Evolutionary conservation across 78 protist species (phyloP).

Genomic region (Cyanophora paradoxa): DNA sequence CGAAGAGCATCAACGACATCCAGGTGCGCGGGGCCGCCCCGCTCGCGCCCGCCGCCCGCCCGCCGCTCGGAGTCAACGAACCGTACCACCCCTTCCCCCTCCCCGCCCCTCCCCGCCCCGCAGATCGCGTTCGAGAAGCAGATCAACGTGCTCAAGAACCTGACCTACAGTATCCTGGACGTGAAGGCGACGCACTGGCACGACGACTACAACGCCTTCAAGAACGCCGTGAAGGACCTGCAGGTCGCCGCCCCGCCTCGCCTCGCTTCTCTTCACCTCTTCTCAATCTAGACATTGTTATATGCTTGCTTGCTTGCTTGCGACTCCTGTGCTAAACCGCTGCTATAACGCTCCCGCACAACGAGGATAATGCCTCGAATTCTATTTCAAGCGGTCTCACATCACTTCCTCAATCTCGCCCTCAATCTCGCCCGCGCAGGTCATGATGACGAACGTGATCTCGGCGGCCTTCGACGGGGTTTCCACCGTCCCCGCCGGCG

Average conservation of each 20-base stretch:
- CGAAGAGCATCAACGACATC: constrained; percentile 33
- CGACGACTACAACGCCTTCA: constrained; percentile 70
- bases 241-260: constrained; percentile 27
- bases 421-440: not conserved
- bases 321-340: not conserved
- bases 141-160: constrained; percentile 19
- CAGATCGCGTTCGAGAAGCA: constrained; percentile 29
- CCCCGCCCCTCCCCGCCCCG: no score
- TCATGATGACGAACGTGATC: constrained; percentile 47
- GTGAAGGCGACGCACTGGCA: constrained; percentile 71
- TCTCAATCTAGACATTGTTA: not conserved
- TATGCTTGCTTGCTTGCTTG: not conserved
- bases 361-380: no score
- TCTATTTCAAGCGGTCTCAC: no score
- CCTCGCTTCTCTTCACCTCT: not conserved
- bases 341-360: no score
- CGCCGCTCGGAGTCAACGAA: no score
- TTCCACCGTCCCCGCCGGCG: constrained; percentile 27
- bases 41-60: no score
- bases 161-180: constrained; percentile 53
- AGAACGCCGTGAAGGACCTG: constrained; percentile 60
- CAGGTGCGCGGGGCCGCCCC: no score
- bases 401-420: not conserved
- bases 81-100: no score
- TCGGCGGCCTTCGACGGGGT: constrained; percentile 42